Base-by-base conservation (phyloP, 23 red algal genomes). In the Cyanidiococcus yangmingshanensis region DNA sequence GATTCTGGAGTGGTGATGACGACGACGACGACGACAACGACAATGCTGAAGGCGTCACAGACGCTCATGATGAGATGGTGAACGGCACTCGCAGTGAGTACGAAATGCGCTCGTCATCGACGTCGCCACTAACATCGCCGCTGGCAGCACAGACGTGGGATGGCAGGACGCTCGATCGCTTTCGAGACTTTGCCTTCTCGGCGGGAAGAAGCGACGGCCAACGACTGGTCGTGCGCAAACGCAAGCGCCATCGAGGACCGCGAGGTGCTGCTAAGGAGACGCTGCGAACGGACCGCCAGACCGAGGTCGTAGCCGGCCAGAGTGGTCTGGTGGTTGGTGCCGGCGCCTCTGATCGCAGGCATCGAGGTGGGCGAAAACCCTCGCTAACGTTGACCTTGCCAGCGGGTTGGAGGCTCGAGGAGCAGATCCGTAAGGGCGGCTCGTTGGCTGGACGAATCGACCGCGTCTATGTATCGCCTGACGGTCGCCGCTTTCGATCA, bases 391-490 rank as follows among this genome's bases (percentile, higher is more conserved):
- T 71, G n/a, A 71, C 63, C 16, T 30, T 71, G 12, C 63, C 63
- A 35, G 12, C 63, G n/a, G 63, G 63, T 12, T 71, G 63, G 63
- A 12, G 63, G 32, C 32, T 71, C 21, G 63, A 71, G 63, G 63
- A 71, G 63, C 63, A 71, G 27, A 71, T 71, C 63, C 63, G 63
- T 29, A 25, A 35, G 7, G 63, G 63, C 32, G 63, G 63, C 7
- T 71, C 63, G 16, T 29, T 71, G 27, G 63, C 63, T 29, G 63
- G 63, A 25, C 63, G 63, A 12, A 71, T 71, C 63, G 63, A 71
- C 32, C 63, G 63, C 27, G 63, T 71, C n/a, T 71, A 71, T 35
- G 63, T 71, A 35, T 71, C 63, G 12, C 63, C 63, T 12, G 63
- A 71, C 63, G 63, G 63, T 3, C 63, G 63, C 32, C 7, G 27